Base-by-base conservation (phyloP, 2,329 filamentous ascomycete species). In the Beauveria bassiana region DNA sequence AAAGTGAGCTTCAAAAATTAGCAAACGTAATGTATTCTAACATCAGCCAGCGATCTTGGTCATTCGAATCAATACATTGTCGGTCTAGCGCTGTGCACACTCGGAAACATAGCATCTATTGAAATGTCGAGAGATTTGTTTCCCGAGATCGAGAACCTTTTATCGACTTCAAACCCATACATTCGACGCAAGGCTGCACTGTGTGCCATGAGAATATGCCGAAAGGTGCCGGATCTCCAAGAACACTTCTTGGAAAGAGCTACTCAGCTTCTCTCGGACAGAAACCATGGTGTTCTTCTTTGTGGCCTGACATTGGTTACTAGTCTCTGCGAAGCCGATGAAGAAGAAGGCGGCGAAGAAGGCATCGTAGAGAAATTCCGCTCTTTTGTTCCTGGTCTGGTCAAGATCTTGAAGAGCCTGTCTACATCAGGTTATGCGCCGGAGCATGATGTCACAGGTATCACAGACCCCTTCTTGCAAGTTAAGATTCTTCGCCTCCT, bases 11-110 rank as follows among this genome's bases (percentile, higher is more conserved):
- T 47, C 22, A 22, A 22, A 22, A 22, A 1, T 22, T 51, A 16
- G 51, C 38, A 6, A 50, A 18, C 9, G 24, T 16, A 14, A 55
- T 14, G 1, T 16, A 28, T 49, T 8, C 67, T 70, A 62, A 67
- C 64, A 50, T 46, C 8, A 28, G 8, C 28, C 61, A 97, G 93
- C 81, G 95, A 98, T 72, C 83, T 99, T 61, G 91, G 93, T 69
- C 95, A 99, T 77, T 93, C 91, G 61, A 99, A 99, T 74, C 95
- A 99, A 77, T 99, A 99, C 75, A 91, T 99, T 64, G 95, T 98
- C 68, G 95, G 96, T 26, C 87, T 99, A 57, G 95, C 95, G 64
- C 86, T 99, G 38, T 97, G 93, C 74, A 97, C 96, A 0, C 85
- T 99, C 22, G 95, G 93, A 67, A 99, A 99, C 74, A 99, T 99